Base-by-base conservation (phyloP, 2,329 filamentous ascomycete species). In the Byssothecium circinans region DNA sequence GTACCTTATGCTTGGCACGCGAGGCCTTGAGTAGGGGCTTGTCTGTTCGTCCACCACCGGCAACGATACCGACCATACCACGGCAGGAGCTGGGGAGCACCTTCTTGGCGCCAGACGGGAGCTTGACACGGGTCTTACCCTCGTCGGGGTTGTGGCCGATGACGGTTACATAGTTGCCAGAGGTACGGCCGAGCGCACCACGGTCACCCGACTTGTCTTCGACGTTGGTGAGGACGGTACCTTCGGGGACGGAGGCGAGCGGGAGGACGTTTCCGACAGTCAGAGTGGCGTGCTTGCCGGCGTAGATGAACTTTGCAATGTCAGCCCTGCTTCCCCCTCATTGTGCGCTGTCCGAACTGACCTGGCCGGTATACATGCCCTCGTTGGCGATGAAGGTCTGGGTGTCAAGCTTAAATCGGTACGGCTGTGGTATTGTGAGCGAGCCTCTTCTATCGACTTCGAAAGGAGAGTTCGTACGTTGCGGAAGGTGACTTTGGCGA, bases 351-450 rank as follows among this genome's bases (percentile, higher is more conserved):
- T 45, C 30, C 38, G 36, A 53, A 65, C 65, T 65, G 37, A 70
- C 67, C 81, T 99, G 94, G 76, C 94, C 94, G 65, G 94, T 96
- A 89, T 97, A 99, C 91, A 97, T 96, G 82, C 94, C 94, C 84
- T 97, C 94, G 82, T 97, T 99, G 80, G 94, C 94, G 75, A 99
- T 99, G 87, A 99, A 96, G 68, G 94, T 99, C 87, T 99, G 91
- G 78, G 88, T 92, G 77, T 91, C 81, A 76, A 91, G 87, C 87
- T 95, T 96, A 88, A 89, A 97, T 79, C 86, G 85, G 88, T 99
- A 99, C 71, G 94, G 91, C 60, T 66, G 45, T 18, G 45, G 41
- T 22, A 14, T 32, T 47, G 60, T 64, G 45, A 65, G 62, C 51
- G 49, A 32, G 37, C 40, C 25, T 22, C 48, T 18, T 43, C 22